A percentile compares a stretch with the other conserved stretches of the same genome.
phyloP scores from a whole-genome alignment of 2,329 filamentous ascomycete genomes.

The Coleophoma eucalyptorum region DNA sequence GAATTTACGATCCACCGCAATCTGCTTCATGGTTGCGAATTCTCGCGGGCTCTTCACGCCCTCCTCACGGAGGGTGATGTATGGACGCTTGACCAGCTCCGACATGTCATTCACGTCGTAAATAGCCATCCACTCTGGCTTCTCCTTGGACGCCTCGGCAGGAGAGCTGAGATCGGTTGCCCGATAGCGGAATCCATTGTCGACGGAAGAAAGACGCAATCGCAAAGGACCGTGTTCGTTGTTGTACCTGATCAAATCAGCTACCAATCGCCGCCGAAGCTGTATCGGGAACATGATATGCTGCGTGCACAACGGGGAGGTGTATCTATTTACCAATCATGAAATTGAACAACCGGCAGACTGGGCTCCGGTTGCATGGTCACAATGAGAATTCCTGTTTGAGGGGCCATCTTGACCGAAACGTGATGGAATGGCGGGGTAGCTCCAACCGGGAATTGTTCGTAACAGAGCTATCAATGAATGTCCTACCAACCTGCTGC shows the following conservation, averaged over 20 bases:
- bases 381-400: slow-evolving; percentile 73
- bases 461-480: too few relatives aligned
- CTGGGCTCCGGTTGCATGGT: slow-evolving; percentile 77
- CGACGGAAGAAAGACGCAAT: slow-evolving; percentile 69
- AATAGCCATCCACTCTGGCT: slow-evolving; percentile 70
- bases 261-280: background rate
- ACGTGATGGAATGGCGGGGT: too few relatives aligned
- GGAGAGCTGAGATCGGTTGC: slow-evolving; percentile 51
- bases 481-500: too few relatives aligned
- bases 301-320: too few relatives aligned
- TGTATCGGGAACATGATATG: too few relatives aligned
- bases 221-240: slow-evolving; percentile 86
- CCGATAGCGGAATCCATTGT: slow-evolving; percentile 75
- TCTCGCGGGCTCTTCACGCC: slow-evolving; percentile 54
- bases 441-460: too few relatives aligned
- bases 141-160: slow-evolving; percentile 32
- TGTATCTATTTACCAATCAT: slow-evolving; percentile 61
- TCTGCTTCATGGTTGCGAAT: slow-evolving; percentile 57
- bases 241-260: slow-evolving; percentile 54
- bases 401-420: slow-evolving; percentile 33
- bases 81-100: slow-evolving; percentile 65
- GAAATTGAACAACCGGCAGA: slow-evolving; percentile 62
- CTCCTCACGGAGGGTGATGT: slow-evolving; percentile 59
- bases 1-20: slow-evolving; percentile 67
- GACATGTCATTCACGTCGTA: slow-evolving; percentile 80